Base-by-base conservation (phyloP, 2,329 filamentous ascomycete species). In the Colletotrichum lupini region DNA sequence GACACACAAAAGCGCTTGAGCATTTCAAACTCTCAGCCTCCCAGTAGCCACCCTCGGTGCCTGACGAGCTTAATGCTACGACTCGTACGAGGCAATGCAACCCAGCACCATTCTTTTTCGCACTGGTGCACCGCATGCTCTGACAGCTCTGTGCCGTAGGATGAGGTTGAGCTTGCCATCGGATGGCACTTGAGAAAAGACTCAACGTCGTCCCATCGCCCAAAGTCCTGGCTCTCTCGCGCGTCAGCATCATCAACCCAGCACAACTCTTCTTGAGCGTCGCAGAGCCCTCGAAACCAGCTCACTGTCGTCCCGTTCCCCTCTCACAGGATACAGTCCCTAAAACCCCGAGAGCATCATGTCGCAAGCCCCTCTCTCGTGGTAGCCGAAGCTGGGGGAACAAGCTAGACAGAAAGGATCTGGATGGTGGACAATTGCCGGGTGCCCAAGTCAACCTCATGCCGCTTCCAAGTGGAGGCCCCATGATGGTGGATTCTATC, bases 1-100 rank as follows among this genome's bases (percentile, higher is more conserved):
- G 67, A 35, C 37, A 46, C 56, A 11, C 42, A 58, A 42, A 58
- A 42, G 30, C 64, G n/a, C 66, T 53, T 53, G 24, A 14, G 42
- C 60, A 56, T 60, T 9, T 42, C n/a, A 53, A 30, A n/a, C 60
- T 60, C 14, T 42, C n/a, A 53, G 49, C 42, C 60, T 60, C 65
- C 28, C 49, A 16, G 26, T 11, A 22, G 26, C 35, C 52, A 30
- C n/a, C 16, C 3, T 16, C 14, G 56, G 30, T 56, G 58, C 55
- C 56, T 62, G 14, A 59, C 52, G 66, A 73, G 70, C 60, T 73
- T 70, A 73, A 37, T 61, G 53, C 8, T 52, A 65, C 70, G 67
- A 52, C 67, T 70, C 56, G 22, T 22, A 53, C 28, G 22, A 26
- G 58, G 8, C 58, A 35, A 24, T 42, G 14, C 16, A 12, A 46